Base-by-base conservation (phyloP, 164 flowering plant species). In the Taxillus chinensis region DNA sequence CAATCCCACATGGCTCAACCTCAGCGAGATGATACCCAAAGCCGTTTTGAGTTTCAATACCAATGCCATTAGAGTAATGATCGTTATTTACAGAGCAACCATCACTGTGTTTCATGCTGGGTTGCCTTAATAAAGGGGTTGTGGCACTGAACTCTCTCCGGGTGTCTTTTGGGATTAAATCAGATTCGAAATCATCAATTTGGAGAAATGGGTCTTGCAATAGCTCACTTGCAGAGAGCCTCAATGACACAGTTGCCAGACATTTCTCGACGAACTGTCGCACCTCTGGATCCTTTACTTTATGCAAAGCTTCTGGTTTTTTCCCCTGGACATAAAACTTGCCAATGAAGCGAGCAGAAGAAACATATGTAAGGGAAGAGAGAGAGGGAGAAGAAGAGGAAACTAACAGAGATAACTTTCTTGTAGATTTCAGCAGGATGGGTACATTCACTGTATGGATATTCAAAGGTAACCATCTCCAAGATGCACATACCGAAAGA, bases 351-450 rank as follows among this genome's bases (percentile, higher is more conserved):
- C 27, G 27, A 27, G 27, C 27, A 27, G 27, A 27, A 27, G 27
- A 27, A 37, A 59, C 2, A 13, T 3, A 38, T n/a, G 10, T 4
- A 11, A 52, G 12, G 13, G 27, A 27, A 40, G 37, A 27, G 0
- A 2, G 27, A 27, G 27, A 27, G 27, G 27, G 27, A 2, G 27
- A 27, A 27, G 27, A 2, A 27, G 27, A 27, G 27, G 27, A 27
- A 27, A 38, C 60, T 67, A 59, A 67, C 71, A 9, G 71, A 68
- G 49, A 52, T 68, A 42, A 68, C 67, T 63, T 68, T 68, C 57
- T 63, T 68, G 49, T 62, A 68, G 50, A 68, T 68, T 13, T 68
- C 64, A 39, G 71, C 71, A 16, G 71, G 66, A 49, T 62, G 46
- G 39, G 55, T 62, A 64, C 71, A 68, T 62, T 68, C 71, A 49